Evolutionary conservation across 2,329 filamentous ascomycete species (phyloP), one percentile per base, ranked within the genome.

Genomic region (Xylariaceae sp.): DNA sequence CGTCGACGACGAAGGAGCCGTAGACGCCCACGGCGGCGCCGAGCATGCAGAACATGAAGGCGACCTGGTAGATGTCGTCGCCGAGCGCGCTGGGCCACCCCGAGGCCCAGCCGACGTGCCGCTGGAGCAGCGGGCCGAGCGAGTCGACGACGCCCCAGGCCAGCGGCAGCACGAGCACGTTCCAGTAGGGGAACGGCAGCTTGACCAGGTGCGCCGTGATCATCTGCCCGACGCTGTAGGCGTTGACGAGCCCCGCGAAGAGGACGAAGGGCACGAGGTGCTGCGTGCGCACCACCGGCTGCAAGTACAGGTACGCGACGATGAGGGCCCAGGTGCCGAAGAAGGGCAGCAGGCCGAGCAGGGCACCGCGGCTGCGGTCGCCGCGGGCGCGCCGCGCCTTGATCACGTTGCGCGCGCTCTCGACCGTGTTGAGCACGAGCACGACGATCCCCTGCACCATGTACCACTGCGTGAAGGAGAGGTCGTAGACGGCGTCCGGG

Each of bases 1-100:
- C 89, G 57, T 96, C 92, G 19, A 94, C 84, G 36, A 96, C 87
- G 58, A 98, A 98, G 59, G 88, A 94, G 39, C 87, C 89, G 63
- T 98, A 95, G n/a, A 96, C 79, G 21, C 92, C 92, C 30, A 94
- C 58, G 0, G 83, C 83, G 38, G 86, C 64, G 16, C 92, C 92
- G 16, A 96, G 65, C 65, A 89, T 90, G 54, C 80, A 74, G 61
- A 94, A 96, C 56, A 94, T 75, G 59, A 89, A 94, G 3, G 86
- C 83, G 31, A 94, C 82, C 64, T 95, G 88, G 58, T 94, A 93
- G n/a, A 82, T 76, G 32, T 70, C 83, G 42, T 76, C 67, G 16
- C 84, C 85, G 5, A 94, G 67, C 3, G 77, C 75, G 52, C 78
- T 84, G 1, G 83, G 81, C 86, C 86, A 90, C 21, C 82, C 82